Base-by-base conservation (phyloP, 306 rosid genomes). In the Sesbania bispinosa region DNA sequence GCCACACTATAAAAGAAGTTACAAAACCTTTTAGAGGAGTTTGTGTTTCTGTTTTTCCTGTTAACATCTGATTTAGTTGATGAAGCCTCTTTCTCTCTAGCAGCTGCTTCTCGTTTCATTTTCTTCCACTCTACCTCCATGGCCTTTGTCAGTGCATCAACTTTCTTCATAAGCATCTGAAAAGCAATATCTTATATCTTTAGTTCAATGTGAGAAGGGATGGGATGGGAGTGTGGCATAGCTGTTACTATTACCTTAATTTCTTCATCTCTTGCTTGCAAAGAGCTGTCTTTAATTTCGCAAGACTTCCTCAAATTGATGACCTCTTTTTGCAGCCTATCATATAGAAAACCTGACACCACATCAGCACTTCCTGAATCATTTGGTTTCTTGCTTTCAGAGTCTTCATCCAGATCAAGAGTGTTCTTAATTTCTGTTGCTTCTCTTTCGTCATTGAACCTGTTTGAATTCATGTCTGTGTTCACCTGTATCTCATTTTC, bases 261-360 rank as follows among this genome's bases (percentile, higher is more conserved):
- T 82, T 94, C 96, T 72, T 89, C 95, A 73, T 90, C 95, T 83
- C 87, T 94, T 50, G 80, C 77, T 29, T 47, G 80, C 78, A 90
- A 77, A 69, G 62, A 74, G 51, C 55, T 51, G 30, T 90, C 92
- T 76, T 87, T 94, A 41, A 62, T 79, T 75, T 86, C 94, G 51
- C 88, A 85, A 47, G 52, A 61, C 81, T 76, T 94, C 82, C 95
- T 86, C 74, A 94, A 74, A 68, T 52, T 79, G 73, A 90, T 87
- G 65, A 86, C 87, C 79, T 90, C 98, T 83, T 86, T 90, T 64
- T 88, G 97, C 79, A 94, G 85, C 69, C 76, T 85, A 60, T 90
- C 98, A 45, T 90, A 94, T 29, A 94, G 83, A 82, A 87, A 94
- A 24, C 97, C 94, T 5, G 98, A 93, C 66, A 93, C 90, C 67